phyloP scores from a whole-genome alignment of 768 basidiomycete genomes.

The Lactifluus echinatus region DNA sequence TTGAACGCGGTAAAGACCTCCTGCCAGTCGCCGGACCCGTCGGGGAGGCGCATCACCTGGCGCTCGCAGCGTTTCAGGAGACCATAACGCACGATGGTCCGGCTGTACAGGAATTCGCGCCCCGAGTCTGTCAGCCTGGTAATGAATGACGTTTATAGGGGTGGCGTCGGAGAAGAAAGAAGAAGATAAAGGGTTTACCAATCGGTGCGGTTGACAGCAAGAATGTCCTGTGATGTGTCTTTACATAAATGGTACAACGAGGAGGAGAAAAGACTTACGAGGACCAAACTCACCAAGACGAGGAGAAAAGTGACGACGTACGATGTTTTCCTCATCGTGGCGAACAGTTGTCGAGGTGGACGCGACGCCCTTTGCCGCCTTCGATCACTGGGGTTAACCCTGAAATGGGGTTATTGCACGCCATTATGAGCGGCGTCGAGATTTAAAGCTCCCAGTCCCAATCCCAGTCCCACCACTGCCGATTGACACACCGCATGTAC shows the following conservation, averaged over 20 bases:
- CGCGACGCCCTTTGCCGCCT: not conserved
- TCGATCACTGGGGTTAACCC: constrained; percentile 2
- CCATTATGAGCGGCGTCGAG: not conserved
- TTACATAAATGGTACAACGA: not conserved
- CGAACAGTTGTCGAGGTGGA: not conserved
- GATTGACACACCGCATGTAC: not conserved
- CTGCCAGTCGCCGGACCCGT: constrained; percentile 33
- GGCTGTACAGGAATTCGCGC: constrained; percentile 38
- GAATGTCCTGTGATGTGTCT: constrained; percentile 38
- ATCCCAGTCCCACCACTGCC: not conserved
- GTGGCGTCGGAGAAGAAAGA: not conserved
- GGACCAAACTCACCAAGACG: constrained; percentile 38
- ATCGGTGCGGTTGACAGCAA: constrained; percentile 49
- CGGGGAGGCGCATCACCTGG: constrained; percentile 39
- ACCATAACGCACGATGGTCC: constrained; percentile 48
- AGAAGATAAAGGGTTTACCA: constrained; percentile 40
- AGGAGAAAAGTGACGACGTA: constrained; percentile 57
- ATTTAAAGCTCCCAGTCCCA: not conserved
- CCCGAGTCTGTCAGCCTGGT: constrained; percentile 33
- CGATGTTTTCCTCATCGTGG: constrained; percentile 56
- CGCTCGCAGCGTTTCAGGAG: constrained; percentile 50
- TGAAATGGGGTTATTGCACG: not conserved
- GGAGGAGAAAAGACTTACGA: constrained; percentile 35
- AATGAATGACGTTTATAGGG: not conserved
- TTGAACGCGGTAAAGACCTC: constrained; percentile 46